Evolutionary conservation across 2,329 filamentous ascomycete species (phyloP).

Genomic region (Trichoderma atroviride): DNA sequence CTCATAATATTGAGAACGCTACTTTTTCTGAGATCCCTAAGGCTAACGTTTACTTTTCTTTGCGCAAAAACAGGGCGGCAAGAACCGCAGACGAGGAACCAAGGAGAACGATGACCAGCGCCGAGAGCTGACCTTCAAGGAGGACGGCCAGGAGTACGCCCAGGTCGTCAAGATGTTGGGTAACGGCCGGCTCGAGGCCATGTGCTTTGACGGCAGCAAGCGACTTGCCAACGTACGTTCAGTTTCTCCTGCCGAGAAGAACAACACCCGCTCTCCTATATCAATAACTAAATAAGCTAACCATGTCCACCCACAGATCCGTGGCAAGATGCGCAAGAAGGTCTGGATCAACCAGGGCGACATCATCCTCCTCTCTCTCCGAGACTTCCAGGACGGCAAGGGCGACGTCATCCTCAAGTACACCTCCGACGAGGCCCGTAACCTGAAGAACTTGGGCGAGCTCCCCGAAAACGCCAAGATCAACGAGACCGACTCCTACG

Average conservation of each 20-base stretch:
- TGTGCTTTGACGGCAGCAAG: slow-evolving; percentile 84
- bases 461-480: slow-evolving; percentile 98
- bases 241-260: neutral
- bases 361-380: slow-evolving; percentile 84
- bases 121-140: slow-evolving; percentile 97
- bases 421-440: slow-evolving; percentile 91
- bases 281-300: neutral
- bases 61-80: slow-evolving; percentile 72
- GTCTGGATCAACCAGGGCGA: slow-evolving; percentile 99
- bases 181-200: slow-evolving; percentile 87
- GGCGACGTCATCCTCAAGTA: slow-evolving; percentile 98
- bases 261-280: neutral
- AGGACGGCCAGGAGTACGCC: slow-evolving; percentile 79
- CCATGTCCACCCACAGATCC: slow-evolving; percentile 44
- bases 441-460: slow-evolving; percentile 95
- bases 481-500: slow-evolving; percentile 97
- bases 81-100: slow-evolving; percentile 98
- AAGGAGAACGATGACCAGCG: slow-evolving; percentile 99
- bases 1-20: neutral
- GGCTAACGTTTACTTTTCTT: slow-evolving; percentile 10
- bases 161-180: slow-evolving; percentile 83
- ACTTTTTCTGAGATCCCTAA: neutral
- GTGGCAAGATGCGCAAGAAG: slow-evolving; percentile 98
- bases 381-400: slow-evolving; percentile 94
- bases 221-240: slow-evolving; percentile 46